Conservation (phyloP, 495 filamentous ascomycete species). For the Aspergillus sclerotiicarbonarius region DNA sequence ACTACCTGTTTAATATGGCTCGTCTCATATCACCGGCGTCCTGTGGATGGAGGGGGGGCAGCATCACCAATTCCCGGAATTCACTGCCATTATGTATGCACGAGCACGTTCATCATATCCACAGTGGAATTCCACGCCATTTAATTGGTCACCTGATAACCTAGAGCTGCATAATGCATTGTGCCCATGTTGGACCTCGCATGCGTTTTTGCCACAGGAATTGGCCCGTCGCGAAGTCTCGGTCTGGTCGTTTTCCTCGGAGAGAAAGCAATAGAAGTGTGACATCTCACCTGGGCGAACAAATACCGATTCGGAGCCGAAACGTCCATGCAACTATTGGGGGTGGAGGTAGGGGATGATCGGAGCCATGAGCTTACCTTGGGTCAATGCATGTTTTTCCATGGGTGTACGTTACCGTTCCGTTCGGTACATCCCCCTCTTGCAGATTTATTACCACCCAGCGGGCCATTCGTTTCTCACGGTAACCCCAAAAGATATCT, state of each 20-base stretch:
- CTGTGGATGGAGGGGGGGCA: background rate
- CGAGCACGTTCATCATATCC: background rate
- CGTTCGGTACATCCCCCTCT: background rate
- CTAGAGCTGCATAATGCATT: background rate
- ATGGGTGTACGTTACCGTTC: background rate
- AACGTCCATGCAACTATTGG: background rate
- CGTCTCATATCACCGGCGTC: background rate
- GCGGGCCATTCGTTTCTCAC: no score
- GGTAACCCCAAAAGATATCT: background rate
- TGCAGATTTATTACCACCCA: background rate
- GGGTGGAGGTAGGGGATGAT: background rate
- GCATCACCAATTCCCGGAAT: slow-evolving; percentile 3
- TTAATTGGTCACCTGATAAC: background rate
- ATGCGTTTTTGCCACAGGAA: background rate
- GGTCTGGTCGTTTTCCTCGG: background rate
- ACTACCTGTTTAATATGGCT: background rate
- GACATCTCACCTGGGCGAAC: background rate
- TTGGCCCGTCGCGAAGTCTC: background rate
- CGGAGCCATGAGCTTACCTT: background rate
- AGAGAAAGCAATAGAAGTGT: background rate
- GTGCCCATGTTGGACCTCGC: background rate
- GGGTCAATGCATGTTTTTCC: background rate
- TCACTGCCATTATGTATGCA: background rate
- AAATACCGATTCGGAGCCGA: background rate
- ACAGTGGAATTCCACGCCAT: background rate